phyloP scores from a whole-genome alignment of 257 asterid genomes.

The Plectranthus barbatus region DNA sequence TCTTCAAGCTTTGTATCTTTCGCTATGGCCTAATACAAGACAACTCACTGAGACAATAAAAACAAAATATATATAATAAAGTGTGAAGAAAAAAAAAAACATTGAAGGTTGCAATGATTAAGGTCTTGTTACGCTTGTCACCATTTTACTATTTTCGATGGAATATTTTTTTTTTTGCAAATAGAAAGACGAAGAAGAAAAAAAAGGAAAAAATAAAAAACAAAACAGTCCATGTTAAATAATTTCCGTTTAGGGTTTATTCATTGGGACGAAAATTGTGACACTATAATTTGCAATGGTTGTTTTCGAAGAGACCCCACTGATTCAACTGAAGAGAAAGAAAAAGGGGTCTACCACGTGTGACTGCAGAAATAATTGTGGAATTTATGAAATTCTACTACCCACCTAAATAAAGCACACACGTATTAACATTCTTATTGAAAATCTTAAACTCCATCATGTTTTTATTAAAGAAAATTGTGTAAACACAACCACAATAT shows the following conservation, averaged over 20 bases:
- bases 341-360: slow-evolving; percentile 32
- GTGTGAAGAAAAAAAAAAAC: neutral
- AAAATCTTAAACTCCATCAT: too few relatives aligned
- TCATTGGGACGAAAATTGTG: neutral
- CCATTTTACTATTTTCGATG: neutral
- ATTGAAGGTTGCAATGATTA: neutral
- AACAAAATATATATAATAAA: too few relatives aligned
- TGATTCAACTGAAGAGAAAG: slow-evolving; percentile 6
- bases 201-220: neutral
- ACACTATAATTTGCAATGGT: neutral
- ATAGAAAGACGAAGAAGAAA: too few relatives aligned
- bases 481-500: too few relatives aligned
- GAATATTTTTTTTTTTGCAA: neutral
- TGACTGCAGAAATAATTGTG: neutral
- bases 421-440: too few relatives aligned
- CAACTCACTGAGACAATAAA: slow-evolving; percentile 5
- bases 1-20: neutral
- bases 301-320: neutral
- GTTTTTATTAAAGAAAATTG: too few relatives aligned
- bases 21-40: neutral
- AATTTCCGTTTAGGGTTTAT: too few relatives aligned
- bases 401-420: too few relatives aligned
- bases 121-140: neutral
- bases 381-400: too few relatives aligned
- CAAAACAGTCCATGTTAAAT: too few relatives aligned